Conservation (phyloP, 768 basidiomycete genomes). For the Pleurotus salmoneostramineus region DNA sequence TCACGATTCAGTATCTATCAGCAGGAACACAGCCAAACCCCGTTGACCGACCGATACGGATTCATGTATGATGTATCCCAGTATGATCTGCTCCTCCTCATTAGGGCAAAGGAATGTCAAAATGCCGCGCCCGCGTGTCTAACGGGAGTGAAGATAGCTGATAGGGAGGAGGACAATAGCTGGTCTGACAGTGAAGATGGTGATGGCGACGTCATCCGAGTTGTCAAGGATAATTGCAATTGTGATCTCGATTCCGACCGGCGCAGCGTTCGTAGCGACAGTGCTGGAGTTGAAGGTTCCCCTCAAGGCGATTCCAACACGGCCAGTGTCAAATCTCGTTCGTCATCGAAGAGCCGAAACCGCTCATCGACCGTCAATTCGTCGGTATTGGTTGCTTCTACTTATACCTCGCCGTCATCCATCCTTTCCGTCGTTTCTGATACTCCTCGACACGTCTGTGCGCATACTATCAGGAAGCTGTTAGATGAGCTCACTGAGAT, state of each 20-base stretch:
- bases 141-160: conserved; percentile 85
- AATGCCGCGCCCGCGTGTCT: conserved; percentile 80
- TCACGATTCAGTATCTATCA: conserved; percentile 49
- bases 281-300: conserved; percentile 7
- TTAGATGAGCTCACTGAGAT: conserved; percentile 74
- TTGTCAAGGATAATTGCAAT: conserved; percentile 42
- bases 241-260: conserved; percentile 33
- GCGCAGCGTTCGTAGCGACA: conserved; percentile 12
- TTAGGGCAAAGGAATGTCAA: conserved; percentile 67
- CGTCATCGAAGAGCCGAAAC: conserved; percentile 47
- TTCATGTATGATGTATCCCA: conserved; percentile 86
- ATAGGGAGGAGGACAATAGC: conserved; percentile 72
- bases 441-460: conserved; percentile 73
- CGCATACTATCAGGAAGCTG: conserved; percentile 68
- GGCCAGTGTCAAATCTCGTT: conserved; percentile 16
- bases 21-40: conserved; percentile 48
- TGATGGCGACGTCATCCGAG: conserved; percentile 34
- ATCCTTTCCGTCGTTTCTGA: conserved; percentile 57
- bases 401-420: conserved; percentile 35
- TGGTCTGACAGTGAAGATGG: conserved; percentile 68
- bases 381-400: conserved; percentile 14
- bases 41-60: conserved; percentile 83
- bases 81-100: conserved; percentile 75
- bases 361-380: conserved; percentile 33
- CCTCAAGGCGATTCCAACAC: conserved; percentile 7